Conservation (phyloP, 768 basidiomycete genomes). For the Candolleomyces eurysporus region DNA sequence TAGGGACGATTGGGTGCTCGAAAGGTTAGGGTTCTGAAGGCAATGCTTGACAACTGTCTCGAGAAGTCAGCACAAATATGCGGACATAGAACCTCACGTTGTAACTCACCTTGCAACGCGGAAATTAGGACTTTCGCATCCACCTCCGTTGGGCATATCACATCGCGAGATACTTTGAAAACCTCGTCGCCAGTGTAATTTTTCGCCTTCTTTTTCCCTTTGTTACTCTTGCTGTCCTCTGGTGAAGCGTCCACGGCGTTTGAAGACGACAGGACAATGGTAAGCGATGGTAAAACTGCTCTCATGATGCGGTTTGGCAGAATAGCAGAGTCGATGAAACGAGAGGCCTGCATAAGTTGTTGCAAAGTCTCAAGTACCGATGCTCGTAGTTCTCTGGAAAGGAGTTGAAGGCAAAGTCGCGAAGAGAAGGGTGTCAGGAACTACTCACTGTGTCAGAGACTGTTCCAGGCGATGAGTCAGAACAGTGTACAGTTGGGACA, state of each 20-base stretch:
- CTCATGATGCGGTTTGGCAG: constrained; percentile 54
- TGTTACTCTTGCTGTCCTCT: constrained; percentile 32
- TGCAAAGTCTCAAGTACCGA: constrained; percentile 45
- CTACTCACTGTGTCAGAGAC: constrained; percentile 43
- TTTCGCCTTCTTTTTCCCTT: constrained; percentile 66
- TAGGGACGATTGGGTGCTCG: constrained; percentile 55
- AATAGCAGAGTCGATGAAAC: constrained; percentile 46
- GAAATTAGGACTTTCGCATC: constrained; percentile 53
- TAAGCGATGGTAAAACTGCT: constrained; percentile 48
- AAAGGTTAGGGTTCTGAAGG: constrained; percentile 49
- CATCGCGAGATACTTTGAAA: constrained; percentile 48
- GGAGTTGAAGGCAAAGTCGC: neutral
- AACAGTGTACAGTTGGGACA: constrained; percentile 48
- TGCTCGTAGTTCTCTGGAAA: constrained; percentile 34
- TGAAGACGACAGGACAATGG: constrained; percentile 40
- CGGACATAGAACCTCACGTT: neutral
- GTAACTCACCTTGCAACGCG: constrained; percentile 57
- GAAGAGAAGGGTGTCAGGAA: neutral
- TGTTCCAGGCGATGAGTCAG: constrained; percentile 65
- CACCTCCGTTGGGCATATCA: constrained; percentile 45
- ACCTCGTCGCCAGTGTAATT: constrained; percentile 77
- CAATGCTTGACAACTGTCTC: constrained; percentile 47
- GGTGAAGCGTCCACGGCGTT: constrained; percentile 29
- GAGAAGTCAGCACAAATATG: neutral
- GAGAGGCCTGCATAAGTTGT: constrained; percentile 40